These are phyloP conservation scores for Crucibulum parvulum DNA, from an alignment of 1,284 basidiomycete genomes.

Conservation along the genomic window DNA sequence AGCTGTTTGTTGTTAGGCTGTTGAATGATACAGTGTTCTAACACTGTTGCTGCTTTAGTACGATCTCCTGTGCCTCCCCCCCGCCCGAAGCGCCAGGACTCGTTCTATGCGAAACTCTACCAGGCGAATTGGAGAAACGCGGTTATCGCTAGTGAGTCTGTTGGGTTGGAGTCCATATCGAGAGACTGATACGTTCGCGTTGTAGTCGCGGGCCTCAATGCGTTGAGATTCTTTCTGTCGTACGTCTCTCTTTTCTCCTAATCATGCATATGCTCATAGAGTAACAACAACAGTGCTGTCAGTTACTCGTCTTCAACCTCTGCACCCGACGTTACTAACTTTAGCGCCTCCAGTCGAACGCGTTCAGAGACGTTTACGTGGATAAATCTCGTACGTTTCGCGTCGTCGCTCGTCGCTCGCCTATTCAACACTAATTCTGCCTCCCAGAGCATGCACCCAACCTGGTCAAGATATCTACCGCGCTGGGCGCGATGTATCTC, in stretches of 20 bases:
- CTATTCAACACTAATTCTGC: not conserved
- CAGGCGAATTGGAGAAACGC: conserved; percentile 44
- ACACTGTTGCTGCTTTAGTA: not conserved
- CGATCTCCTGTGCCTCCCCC: conserved; percentile 3
- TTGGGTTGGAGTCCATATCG: not conserved
- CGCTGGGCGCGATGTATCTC: conserved; percentile 45
- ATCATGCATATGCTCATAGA: not conserved
- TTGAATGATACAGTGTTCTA: not conserved
- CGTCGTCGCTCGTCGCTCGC: not conserved
- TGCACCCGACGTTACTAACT: not conserved
- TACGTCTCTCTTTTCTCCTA: not conserved
- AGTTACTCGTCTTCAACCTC: conserved; percentile 8
- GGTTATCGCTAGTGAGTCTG: conserved; percentile 38
- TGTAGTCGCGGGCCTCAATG: conserved; percentile 43
- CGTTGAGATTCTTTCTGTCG: conserved; percentile 29
- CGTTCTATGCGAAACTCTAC: conserved; percentile 41
- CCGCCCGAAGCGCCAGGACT: conserved; percentile 19
- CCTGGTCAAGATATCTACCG: conserved; percentile 37
- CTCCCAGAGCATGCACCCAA: conserved; percentile 31
- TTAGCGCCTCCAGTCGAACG: conserved; percentile 27
- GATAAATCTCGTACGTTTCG: conserved; percentile 31
- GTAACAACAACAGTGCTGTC: conserved; percentile 33
- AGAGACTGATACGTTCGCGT: not conserved
- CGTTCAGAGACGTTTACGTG: conserved; percentile 37
- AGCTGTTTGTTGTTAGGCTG: not conserved